Base-by-base conservation (phyloP, 805 yeast species). In the Nakazawaea laoshanensis region DNA sequence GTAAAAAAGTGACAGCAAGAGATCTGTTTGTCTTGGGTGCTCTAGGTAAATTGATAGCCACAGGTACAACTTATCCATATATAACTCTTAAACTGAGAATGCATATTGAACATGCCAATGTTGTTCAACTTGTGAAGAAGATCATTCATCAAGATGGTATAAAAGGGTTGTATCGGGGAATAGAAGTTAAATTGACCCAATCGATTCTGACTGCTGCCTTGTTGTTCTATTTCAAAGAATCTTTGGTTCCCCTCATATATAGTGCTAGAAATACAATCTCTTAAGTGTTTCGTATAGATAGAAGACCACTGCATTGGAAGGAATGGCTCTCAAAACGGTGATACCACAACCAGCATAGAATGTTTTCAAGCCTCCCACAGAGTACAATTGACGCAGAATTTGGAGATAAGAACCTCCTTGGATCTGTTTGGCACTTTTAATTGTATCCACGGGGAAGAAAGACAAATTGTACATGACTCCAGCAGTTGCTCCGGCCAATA, bases 11-110 rank as follows among this genome's bases (percentile, higher is more conserved):
- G 39, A 70, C 81, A 5, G 74, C 95, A 3, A 44, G 67, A 20
- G 86, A 86, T 57, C 94, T 95, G 4, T 83, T 88, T 48, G 57
- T 82, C 42, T 64, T 87, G 38, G 97, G 97, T 17, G 95, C 96
- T 1, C 52, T 88, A 27, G 94, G 95, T 17, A 88, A 88, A 59
- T 66, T 88, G 43, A 66, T 82, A 37, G 95, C 96, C n/a, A 88
- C 96, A 9, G 67, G 80, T 17, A 67, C 77, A 36, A 88, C 97
- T 0, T 88, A 88, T 55, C 97, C 97, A 3, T 85, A 86, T 56
- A 78, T 87, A 50, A 88, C 96, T 4, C 61, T 88, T 49, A 84
- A 89, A 58, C 66, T 95, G 5, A 78, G 96, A 52, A 77, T 85
- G 82, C 96, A 87, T 59, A 60, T 86, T 46, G 52, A 41, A 6